Evolutionary conservation across 176 grass and related monocot species (phyloP).

Genomic region (Oryza glaberrima): DNA sequence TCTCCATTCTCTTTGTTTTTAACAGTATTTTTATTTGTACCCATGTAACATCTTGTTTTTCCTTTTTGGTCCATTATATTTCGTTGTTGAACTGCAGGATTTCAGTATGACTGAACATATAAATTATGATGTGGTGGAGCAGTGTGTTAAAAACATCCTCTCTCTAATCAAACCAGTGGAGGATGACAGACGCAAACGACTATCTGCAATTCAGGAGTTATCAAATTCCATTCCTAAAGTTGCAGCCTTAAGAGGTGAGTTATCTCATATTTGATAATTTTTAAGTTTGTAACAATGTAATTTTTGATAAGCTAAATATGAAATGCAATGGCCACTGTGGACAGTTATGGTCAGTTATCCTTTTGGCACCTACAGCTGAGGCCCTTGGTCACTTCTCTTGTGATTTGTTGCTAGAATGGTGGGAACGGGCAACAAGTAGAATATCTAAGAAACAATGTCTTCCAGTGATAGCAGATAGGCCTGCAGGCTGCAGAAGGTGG

Average conservation of each 20-base stretch:
- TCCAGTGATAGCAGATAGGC: neutral
- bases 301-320: conserved; percentile 20
- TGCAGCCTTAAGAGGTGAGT: conserved; percentile 51
- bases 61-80: neutral
- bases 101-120: conserved; percentile 41
- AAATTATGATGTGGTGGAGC: conserved; percentile 38
- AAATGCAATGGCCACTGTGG: neutral
- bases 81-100: conserved; percentile 35
- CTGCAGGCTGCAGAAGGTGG: neutral
- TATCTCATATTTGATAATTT: neutral
- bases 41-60: neutral
- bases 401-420: neutral
- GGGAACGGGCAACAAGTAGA: neutral
- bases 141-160: conserved; percentile 68
- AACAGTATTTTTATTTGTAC: neutral
- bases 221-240: conserved; percentile 51
- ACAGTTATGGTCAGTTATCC: neutral
- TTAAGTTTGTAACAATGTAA: conserved; percentile 9
- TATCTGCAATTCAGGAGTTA: conserved; percentile 64
- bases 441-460: neutral
- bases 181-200: conserved; percentile 49
- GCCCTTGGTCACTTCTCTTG: neutral
- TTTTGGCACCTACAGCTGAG: neutral
- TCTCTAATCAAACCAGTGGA: conserved; percentile 66
- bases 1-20: neutral